Evolutionary conservation across 2,329 filamentous ascomycete genomes (phyloP).

Genomic region (Apiospora saccharicola): DNA sequence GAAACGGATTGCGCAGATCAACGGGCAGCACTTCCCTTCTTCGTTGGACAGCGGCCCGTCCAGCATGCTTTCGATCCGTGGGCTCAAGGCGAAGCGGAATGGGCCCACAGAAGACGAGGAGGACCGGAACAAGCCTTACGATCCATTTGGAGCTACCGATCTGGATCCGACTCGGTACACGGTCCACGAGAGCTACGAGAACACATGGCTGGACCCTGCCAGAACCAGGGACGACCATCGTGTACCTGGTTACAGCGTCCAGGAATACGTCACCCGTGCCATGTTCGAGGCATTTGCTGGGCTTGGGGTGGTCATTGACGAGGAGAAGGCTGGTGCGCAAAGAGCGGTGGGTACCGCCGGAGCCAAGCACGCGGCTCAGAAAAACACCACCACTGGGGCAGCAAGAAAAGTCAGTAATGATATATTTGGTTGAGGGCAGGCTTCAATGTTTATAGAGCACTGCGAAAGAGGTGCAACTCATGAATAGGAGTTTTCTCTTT

Average conservation of each 20-base stretch:
- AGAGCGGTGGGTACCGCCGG: constrained; percentile 43
- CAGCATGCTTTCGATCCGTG: constrained; percentile 72
- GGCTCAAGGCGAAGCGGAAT: constrained; percentile 71
- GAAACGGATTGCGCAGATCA: constrained; percentile 63
- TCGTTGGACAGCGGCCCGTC: constrained; percentile 35
- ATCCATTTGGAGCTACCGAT: constrained; percentile 82
- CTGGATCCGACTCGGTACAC: constrained; percentile 72
- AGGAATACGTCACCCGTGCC: constrained; percentile 82
- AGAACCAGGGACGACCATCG: constrained; percentile 70
- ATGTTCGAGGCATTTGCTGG: constrained; percentile 92
- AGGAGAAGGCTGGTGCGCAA: constrained; percentile 66
- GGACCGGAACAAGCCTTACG: constrained; percentile 78
- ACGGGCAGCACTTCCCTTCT: constrained; percentile 42
- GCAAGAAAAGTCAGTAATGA: constrained; percentile 59
- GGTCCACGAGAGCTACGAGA: constrained; percentile 74
- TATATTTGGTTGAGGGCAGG: constrained; percentile 42
- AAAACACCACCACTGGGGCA: constrained; percentile 37
- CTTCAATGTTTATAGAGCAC: background rate
- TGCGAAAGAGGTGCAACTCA: background rate
- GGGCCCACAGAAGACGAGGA: constrained; percentile 57
- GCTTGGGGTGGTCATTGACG: constrained; percentile 83
- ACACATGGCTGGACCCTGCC: constrained; percentile 74
- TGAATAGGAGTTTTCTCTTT: background rate
- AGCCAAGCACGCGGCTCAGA: constrained; percentile 46
- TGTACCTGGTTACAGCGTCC: constrained; percentile 83